phyloP scores from a whole-genome alignment of 257 asterid genomes.

The Forsythia viridissima region DNA sequence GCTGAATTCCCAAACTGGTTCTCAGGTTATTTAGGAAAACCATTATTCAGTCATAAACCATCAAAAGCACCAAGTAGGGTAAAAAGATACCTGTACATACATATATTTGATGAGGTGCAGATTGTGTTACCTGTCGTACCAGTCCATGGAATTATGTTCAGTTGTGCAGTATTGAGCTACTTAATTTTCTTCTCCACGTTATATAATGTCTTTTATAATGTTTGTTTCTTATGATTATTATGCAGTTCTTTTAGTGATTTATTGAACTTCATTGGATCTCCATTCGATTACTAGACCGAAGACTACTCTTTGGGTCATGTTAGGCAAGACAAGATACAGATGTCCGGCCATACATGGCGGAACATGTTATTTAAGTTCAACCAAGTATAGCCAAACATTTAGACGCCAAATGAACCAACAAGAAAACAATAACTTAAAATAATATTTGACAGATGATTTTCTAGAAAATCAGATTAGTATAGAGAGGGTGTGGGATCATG shows the following conservation, averaged over 20 bases:
- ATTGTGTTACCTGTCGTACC: slow-evolving; percentile 20
- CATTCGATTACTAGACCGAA: neutral
- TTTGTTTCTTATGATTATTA: neutral
- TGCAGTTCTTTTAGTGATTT: neutral
- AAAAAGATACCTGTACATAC: slow-evolving; percentile 3
- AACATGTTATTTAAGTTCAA: neutral
- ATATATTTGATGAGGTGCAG: slow-evolving; percentile 7
- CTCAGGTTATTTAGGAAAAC: neutral
- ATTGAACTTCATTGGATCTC: neutral
- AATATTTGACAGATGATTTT: too few relatives aligned
- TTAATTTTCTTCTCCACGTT: too few relatives aligned
- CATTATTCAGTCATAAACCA: neutral
- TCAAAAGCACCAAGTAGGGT: neutral
- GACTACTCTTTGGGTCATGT: neutral
- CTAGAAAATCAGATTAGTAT: neutral
- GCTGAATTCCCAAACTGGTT: slow-evolving; percentile 30
- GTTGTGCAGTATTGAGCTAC: neutral
- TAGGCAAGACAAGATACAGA: neutral
- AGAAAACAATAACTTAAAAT: neutral
- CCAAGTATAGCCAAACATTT: neutral
- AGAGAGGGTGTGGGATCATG: neutral
- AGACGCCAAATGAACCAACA: neutral
- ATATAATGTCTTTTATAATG: too few relatives aligned
- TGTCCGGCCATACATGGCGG: neutral
- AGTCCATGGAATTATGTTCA: neutral